Conservation (phyloP, 2,329 filamentous ascomycete species). For the Trichoderma asperellum region DNA sequence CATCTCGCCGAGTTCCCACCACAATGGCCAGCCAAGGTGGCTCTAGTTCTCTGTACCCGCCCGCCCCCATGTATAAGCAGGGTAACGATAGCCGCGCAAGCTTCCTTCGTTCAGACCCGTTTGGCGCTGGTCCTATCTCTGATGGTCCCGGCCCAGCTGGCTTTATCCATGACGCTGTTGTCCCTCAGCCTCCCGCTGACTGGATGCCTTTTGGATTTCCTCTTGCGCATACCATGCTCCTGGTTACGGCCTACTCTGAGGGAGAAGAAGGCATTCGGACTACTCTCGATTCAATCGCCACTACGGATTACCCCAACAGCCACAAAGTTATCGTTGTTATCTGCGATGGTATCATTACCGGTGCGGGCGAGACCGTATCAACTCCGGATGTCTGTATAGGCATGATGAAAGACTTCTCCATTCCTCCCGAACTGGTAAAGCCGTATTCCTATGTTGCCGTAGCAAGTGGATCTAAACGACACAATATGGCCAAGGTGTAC, state of each 20-base stretch:
- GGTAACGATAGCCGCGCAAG: constrained; percentile 66
- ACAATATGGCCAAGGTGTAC: constrained; percentile 99
- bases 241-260: constrained; percentile 97
- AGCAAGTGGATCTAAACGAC: constrained; percentile 90
- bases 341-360: constrained; percentile 97
- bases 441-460: constrained; percentile 96
- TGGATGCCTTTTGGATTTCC: constrained; percentile 98
- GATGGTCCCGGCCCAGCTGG: constrained; percentile 82
- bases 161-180: constrained; percentile 95
- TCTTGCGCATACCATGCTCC: constrained; percentile 87
- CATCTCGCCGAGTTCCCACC: constrained; percentile 66
- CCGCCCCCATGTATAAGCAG: constrained; percentile 69
- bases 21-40: constrained; percentile 94
- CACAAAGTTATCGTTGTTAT: constrained; percentile 97
- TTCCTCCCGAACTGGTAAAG: constrained; percentile 79
- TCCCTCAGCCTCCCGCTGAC: constrained; percentile 93
- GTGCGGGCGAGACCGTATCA: constrained; percentile 81
- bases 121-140: constrained; percentile 56
- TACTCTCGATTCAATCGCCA: constrained; percentile 93
- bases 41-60: constrained; percentile 71
- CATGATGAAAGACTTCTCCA: constrained; percentile 93
- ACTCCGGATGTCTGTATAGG: constrained; percentile 87
- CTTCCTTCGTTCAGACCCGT: constrained; percentile 65
- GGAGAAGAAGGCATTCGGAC: constrained; percentile 90
- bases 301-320: constrained; percentile 98